Evolutionary conservation across 2,329 filamentous ascomycete species (phyloP).

Genomic region (Aspergillus fijiensis): DNA sequence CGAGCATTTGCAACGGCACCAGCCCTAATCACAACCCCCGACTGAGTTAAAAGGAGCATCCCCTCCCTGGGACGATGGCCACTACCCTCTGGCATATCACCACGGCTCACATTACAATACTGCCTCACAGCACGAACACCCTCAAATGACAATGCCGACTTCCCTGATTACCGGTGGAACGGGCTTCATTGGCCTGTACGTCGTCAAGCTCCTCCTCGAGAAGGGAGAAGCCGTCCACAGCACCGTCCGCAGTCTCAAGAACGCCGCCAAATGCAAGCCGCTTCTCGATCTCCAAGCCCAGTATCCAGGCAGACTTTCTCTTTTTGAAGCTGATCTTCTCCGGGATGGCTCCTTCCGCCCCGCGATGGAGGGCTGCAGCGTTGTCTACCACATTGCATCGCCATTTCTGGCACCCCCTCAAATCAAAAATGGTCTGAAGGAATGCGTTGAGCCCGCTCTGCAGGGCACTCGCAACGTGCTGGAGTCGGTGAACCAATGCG

Average conservation of each 20-base stretch:
- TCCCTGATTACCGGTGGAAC: constrained; percentile 21
- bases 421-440: constrained; percentile 26
- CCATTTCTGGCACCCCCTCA: constrained; percentile 31
- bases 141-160: background rate
- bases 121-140: background rate
- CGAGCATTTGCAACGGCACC: background rate
- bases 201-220: constrained; percentile 21
- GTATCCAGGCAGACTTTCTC: constrained; percentile 15
- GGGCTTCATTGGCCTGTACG: constrained; percentile 19
- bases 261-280: constrained; percentile 17
- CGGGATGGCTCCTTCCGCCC: constrained; percentile 28
- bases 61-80: background rate
- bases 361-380: constrained; percentile 29
- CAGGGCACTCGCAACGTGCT: constrained; percentile 28
- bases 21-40: background rate
- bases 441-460: constrained; percentile 30
- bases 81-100: background rate
- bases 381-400: constrained; percentile 38
- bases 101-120: background rate
- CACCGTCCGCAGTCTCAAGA: constrained; percentile 18
- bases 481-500: constrained; percentile 21
- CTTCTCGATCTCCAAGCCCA: constrained; percentile 18
- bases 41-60: background rate
- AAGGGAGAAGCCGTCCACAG: constrained; percentile 13
- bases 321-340: constrained; percentile 35